Conservation (phyloP, 2,329 filamentous ascomycete genomes). For the Aspergillus ochraceus region DNA sequence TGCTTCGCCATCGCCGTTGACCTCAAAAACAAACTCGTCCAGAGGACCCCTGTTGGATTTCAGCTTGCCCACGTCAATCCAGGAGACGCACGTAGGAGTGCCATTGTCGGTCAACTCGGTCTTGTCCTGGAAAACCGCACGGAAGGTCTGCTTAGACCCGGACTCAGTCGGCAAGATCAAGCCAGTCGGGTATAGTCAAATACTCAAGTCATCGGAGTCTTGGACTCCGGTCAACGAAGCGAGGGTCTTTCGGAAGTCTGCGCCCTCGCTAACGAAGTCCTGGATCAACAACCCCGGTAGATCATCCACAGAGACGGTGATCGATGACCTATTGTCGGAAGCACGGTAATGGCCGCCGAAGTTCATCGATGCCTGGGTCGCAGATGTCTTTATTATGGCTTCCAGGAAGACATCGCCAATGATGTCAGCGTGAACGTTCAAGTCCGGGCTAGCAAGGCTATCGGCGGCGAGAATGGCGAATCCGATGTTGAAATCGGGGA, state of each 20-base stretch:
- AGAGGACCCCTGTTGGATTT: constrained; percentile 19
- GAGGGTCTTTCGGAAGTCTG: constrained; percentile 3
- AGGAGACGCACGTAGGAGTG: constrained; percentile 29
- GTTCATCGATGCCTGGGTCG: not conserved
- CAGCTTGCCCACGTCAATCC: constrained; percentile 23
- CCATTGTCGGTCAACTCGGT: constrained; percentile 24
- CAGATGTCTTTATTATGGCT: constrained; percentile 20
- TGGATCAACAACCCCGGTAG: constrained; percentile 4
- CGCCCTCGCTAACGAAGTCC: constrained; percentile 2
- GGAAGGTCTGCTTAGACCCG: constrained; percentile 16
- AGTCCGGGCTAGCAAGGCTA: constrained; percentile 12
- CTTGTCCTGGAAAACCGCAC: constrained; percentile 21
- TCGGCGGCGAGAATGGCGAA: constrained; percentile 35
- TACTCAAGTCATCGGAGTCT: not conserved
- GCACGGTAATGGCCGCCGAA: not conserved
- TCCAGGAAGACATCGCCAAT: constrained; percentile 26
- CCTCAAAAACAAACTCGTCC: constrained; percentile 27
- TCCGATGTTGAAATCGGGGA: constrained; percentile 38
- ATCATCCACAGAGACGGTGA: not conserved
- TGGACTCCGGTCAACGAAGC: not conserved
- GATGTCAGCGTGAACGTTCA: constrained; percentile 29
- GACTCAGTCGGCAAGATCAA: constrained; percentile 2
- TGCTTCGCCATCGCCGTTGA: constrained; percentile 19
- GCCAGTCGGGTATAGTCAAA: constrained; percentile 8
- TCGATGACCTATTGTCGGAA: not conserved